phyloP scores from a whole-genome alignment of 2,329 filamentous ascomycete species.

The Paecilomyces fulvus region DNA sequence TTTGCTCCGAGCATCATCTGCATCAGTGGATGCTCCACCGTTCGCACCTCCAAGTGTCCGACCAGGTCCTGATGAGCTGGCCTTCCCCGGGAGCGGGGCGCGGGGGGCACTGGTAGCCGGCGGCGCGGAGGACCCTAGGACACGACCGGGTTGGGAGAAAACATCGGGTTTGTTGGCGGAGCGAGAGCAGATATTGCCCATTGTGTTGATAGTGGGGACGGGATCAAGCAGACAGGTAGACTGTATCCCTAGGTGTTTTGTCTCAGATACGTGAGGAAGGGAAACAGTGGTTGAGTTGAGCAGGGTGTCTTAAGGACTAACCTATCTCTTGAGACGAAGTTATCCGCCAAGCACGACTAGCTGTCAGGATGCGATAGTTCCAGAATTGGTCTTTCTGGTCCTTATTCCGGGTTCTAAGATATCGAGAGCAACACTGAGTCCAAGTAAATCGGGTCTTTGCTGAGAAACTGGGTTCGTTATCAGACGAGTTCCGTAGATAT shows the following conservation, averaged over 20 bases:
- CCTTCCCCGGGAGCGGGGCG: constrained; percentile 37
- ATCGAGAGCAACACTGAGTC: neutral
- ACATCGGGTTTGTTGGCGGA: constrained; percentile 50
- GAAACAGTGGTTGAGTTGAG: neutral
- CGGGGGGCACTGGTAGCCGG: constrained; percentile 41
- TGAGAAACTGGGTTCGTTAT: neutral
- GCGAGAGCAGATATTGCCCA: constrained; percentile 86
- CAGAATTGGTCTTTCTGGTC: neutral
- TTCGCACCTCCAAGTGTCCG: constrained; percentile 55
- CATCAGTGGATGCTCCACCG: constrained; percentile 17
- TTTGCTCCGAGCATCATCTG: constrained; percentile 57
- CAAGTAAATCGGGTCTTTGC: neutral
- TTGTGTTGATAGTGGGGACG: constrained; percentile 30
- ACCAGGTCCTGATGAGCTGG: constrained; percentile 41
- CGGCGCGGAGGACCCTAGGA: constrained; percentile 52
- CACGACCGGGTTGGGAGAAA: constrained; percentile 65
- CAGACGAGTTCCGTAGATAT: neutral
- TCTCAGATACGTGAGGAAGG: neutral
- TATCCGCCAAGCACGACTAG: neutral
- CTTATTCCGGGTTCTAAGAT: neutral
- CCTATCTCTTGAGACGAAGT: neutral
- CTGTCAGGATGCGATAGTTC: neutral
- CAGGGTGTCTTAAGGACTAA: neutral
- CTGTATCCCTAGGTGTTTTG: neutral
- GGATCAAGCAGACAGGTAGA: constrained; percentile 1